Evolutionary conservation across 345 rosid species (phyloP).

Genomic region (Eutrema japonicum): DNA sequence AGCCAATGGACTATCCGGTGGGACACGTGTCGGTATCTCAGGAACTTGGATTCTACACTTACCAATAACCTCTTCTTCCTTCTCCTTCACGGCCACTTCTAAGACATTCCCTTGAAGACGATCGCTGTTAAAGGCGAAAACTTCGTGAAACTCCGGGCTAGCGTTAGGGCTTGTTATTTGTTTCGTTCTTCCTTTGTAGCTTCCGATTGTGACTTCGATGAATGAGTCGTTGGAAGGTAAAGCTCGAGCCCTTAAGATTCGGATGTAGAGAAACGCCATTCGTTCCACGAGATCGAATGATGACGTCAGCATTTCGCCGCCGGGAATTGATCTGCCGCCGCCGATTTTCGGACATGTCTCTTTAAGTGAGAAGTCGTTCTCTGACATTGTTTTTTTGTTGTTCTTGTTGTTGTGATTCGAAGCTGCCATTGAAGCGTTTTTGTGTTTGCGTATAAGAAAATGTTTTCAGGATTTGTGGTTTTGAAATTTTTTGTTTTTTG

Average conservation of each 20-base stretch:
- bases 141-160: conserved; percentile 48
- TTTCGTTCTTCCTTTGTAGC: conserved; percentile 46
- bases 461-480: not conserved
- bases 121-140: conserved; percentile 52
- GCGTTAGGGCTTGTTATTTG: conserved; percentile 31
- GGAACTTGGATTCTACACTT: conserved; percentile 39
- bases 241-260: conserved; percentile 47
- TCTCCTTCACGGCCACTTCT: conserved; percentile 48
- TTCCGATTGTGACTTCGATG: conserved; percentile 45
- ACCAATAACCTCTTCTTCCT: conserved; percentile 43
- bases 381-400: conserved; percentile 34
- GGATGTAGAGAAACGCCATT: conserved; percentile 47
- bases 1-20: conserved; percentile 49
- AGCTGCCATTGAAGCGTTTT: conserved; percentile 1
- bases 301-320: conserved; percentile 49
- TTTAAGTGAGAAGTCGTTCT: conserved; percentile 50
- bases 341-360: conserved; percentile 54
- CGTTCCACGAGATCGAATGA: conserved; percentile 59
- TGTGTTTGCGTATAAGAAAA: conserved; percentile 2
- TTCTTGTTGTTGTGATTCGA: not conserved
- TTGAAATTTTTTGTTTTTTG: not conserved
- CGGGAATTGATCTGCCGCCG: conserved; percentile 42
- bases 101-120: conserved; percentile 47
- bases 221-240: conserved; percentile 43
- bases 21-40: conserved; percentile 46